These are phyloP conservation scores for Penicillium turbatum DNA, from an alignment of 495 filamentous ascomycete species.

Conservation along the genomic window DNA sequence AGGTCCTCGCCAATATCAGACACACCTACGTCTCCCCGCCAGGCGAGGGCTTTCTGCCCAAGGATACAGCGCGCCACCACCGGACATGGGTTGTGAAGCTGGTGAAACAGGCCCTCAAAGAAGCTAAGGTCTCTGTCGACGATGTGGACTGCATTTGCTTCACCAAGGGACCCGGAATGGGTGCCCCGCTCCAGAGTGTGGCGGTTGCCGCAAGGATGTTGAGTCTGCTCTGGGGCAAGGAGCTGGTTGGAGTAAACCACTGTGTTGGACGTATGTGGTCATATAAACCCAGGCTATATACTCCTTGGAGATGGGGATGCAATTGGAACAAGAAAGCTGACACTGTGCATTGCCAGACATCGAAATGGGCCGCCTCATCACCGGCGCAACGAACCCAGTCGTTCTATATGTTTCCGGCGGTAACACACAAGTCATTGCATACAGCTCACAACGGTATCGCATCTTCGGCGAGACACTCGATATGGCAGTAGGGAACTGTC, in stretches of 20 bases:
- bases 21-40: conserved; percentile 91
- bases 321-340: conserved; percentile 7
- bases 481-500: conserved; percentile 95
- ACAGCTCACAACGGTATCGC: conserved; percentile 86
- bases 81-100: conserved; percentile 76
- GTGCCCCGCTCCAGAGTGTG: conserved; percentile 84
- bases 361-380: conserved; percentile 95
- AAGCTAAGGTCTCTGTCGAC: conserved; percentile 54
- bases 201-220: conserved; percentile 82
- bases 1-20: conserved; percentile 87
- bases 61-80: conserved; percentile 93
- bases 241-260: conserved; percentile 90
- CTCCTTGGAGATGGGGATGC: neutral
- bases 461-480: conserved; percentile 98
- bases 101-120: conserved; percentile 68
- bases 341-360: conserved; percentile 52
- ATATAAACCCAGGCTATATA: neutral
- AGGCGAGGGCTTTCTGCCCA: conserved; percentile 91
- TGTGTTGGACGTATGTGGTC: conserved; percentile 77
- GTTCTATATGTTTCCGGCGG: conserved; percentile 95
- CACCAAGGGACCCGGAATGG: conserved; percentile 95
- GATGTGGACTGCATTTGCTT: conserved; percentile 92
- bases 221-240: conserved; percentile 78
- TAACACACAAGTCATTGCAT: conserved; percentile 98
- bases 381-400: conserved; percentile 84